These are phyloP conservation scores for Colletotrichum sp. DNA, from an alignment of 2,329 filamentous ascomycete species.

Conservation along the genomic window DNA sequence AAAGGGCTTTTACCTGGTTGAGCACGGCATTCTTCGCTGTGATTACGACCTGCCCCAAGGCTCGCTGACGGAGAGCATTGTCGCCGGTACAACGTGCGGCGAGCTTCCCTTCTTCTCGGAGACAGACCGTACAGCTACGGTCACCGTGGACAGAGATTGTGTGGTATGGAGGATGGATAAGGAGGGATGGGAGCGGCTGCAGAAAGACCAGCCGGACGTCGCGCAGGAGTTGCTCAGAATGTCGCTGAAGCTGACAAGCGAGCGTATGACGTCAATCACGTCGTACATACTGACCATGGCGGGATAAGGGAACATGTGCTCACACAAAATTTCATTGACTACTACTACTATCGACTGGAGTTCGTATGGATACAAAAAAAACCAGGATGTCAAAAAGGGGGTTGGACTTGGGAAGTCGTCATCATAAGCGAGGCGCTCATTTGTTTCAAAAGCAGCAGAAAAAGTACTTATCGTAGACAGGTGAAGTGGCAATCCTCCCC, in stretches of 20 bases:
- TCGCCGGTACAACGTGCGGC: slow-evolving; percentile 92
- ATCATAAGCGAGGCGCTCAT: background rate
- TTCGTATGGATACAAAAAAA: background rate
- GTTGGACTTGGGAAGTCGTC: background rate
- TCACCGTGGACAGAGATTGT: slow-evolving; percentile 80
- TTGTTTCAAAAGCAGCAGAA: background rate
- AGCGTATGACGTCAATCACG: slow-evolving; percentile 80
- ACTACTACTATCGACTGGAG: background rate
- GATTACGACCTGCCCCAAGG: slow-evolving; percentile 94
- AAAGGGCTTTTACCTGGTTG: slow-evolving; percentile 87
- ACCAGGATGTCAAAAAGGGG: background rate
- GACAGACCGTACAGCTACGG: slow-evolving; percentile 85
- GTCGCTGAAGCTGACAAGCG: slow-evolving; percentile 90
- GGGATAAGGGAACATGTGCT: slow-evolving; percentile 33
- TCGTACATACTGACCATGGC: slow-evolving; percentile 57
- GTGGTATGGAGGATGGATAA: slow-evolving; percentile 82
- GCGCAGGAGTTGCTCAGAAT: slow-evolving; percentile 84
- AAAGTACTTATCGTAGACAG: background rate
- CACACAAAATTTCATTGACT: background rate
- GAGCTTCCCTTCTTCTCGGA: slow-evolving; percentile 96
- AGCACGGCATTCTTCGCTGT: slow-evolving; percentile 85
- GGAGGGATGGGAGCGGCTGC: slow-evolving; percentile 74
- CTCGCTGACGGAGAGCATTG: slow-evolving; percentile 85
- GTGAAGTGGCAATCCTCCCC: background rate
- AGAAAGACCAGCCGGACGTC: slow-evolving; percentile 75